phyloP scores from a whole-genome alignment of 2,329 filamentous ascomycete genomes.

The Epichloe gansuensis region DNA sequence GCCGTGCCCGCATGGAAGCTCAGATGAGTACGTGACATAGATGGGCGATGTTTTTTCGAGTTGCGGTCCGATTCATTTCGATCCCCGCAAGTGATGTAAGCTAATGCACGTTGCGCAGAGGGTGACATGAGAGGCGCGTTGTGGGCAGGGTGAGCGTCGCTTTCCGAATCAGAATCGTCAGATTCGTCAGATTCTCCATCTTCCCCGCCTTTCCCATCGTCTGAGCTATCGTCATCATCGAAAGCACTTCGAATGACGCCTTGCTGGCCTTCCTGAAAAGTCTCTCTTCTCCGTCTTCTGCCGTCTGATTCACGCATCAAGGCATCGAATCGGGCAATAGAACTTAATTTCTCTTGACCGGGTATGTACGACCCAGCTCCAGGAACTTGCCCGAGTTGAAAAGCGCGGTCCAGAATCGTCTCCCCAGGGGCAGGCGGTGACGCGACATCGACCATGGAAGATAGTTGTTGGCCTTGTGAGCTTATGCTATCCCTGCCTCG shows the following conservation, averaged over 20 bases:
- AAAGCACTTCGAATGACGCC: conserved; percentile 34
- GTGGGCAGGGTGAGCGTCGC: conserved; percentile 24
- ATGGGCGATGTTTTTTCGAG: conserved; percentile 20
- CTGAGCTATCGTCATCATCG: conserved; percentile 35
- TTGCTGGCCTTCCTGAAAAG: conserved; percentile 19
- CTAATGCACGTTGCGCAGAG: conserved; percentile 35
- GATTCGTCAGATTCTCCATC: conserved; percentile 18
- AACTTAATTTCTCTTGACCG: conserved; percentile 51
- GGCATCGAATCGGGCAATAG: conserved; percentile 51
- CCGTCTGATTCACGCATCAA: conserved; percentile 50
- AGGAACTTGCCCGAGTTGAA: conserved; percentile 49
- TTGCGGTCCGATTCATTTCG: conserved; percentile 23
- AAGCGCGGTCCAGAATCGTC: conserved; percentile 54
- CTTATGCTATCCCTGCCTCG: conserved; percentile 41
- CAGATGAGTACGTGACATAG: conserved; percentile 18
- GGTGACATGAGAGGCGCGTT: conserved; percentile 26
- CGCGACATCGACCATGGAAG: conserved; percentile 27
- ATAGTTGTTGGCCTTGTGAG: conserved; percentile 30
- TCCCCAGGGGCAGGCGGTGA: conserved; percentile 44
- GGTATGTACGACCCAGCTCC: conserved; percentile 41
- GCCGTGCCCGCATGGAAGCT: conserved; percentile 18
- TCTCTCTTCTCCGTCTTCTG: conserved; percentile 29
- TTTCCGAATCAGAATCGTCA: conserved; percentile 26
- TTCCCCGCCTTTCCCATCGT: conserved; percentile 22
- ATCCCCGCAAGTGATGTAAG: conserved; percentile 31